Percentiles rank a stretch among this genome's conserved stretches.
Evolutionary conservation across 2,329 filamentous ascomycete species (phyloP).

Genomic region (Aureobasidium sp.): DNA sequence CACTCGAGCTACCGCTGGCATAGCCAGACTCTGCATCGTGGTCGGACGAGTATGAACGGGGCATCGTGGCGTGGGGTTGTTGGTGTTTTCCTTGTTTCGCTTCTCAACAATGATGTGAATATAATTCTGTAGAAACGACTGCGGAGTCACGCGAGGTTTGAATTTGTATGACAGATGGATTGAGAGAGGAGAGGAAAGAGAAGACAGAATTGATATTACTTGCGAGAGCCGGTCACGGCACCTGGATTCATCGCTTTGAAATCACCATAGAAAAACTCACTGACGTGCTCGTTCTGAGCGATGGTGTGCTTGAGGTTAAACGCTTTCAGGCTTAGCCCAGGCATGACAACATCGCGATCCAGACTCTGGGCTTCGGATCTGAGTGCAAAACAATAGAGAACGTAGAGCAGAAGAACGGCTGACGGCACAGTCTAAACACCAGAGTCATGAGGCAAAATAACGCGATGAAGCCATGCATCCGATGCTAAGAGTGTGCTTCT

Average conservation of each 20-base stretch:
- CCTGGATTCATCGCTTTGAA: conserved; percentile 15
- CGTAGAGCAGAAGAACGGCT: background rate
- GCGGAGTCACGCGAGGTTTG: background rate
- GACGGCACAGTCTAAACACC: background rate
- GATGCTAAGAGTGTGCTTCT: no score
- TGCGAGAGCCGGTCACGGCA: conserved; percentile 16
- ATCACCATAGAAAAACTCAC: conserved; percentile 16
- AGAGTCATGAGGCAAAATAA: background rate
- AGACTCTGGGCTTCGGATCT: background rate
- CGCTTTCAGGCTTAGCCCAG: background rate
- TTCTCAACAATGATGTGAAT: background rate
- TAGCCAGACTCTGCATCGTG: conserved; percentile 72
- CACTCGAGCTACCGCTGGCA: conserved; percentile 60
- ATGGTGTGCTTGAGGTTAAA: background rate
- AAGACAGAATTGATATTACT: conserved; percentile 15
- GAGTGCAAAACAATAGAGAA: background rate
- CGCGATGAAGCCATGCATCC: background rate
- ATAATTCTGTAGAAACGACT: background rate
- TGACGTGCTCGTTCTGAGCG: background rate
- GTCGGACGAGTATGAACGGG: conserved; percentile 22
- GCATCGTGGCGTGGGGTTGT: conserved; percentile 10
- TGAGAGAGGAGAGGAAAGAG: conserved; percentile 10
- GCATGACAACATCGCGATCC: background rate
- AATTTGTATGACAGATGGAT: conserved; percentile 13
- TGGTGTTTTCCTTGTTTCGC: conserved; percentile 7